phyloP scores from a whole-genome alignment of 2,329 filamentous ascomycete species.

The Magnaporthiopsis incrustans region DNA sequence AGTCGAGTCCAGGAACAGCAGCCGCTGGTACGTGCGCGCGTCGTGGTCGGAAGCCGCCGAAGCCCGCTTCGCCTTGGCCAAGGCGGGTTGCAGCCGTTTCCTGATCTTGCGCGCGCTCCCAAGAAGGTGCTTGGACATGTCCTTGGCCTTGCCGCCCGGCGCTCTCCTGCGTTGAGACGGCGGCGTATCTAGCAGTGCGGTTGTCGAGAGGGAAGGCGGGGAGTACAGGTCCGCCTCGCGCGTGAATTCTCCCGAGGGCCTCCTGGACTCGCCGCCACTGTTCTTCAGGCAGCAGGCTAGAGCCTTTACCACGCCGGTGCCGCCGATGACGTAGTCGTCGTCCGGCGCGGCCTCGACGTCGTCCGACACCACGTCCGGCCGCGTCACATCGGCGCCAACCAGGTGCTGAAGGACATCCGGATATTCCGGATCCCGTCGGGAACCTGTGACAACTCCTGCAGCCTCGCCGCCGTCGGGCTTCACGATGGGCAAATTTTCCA shows the following conservation, averaged over 20 bases:
- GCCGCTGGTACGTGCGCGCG: conserved; percentile 60
- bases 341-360: conserved; percentile 67
- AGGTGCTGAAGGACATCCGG: conserved; percentile 83
- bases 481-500: conserved; percentile 67
- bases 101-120: conserved; percentile 85
- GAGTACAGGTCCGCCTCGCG: conserved; percentile 34
- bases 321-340: conserved; percentile 92
- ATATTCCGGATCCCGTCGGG: conserved; percentile 34
- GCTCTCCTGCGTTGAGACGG: conserved; percentile 16
- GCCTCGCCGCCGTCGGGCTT: conserved; percentile 15
- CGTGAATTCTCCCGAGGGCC: conserved; percentile 43
- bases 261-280: conserved; percentile 55
- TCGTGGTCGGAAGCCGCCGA: conserved; percentile 51
- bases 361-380: conserved; percentile 44
- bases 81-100: conserved; percentile 70
- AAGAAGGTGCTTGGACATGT: conserved; percentile 88
- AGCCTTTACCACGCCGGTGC: conserved; percentile 91
- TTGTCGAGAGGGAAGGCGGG: neutral
- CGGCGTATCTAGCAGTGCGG: conserved; percentile 17
- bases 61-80: conserved; percentile 63
- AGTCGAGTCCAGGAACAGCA: conserved; percentile 82
- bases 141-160: conserved; percentile 61
- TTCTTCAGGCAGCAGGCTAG: conserved; percentile 85
- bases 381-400: conserved; percentile 58
- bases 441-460: conserved; percentile 27